These are phyloP conservation scores for Neurospora sp. DNA, from an alignment of 495 filamentous ascomycete species.

Conservation along the genomic window DNA sequence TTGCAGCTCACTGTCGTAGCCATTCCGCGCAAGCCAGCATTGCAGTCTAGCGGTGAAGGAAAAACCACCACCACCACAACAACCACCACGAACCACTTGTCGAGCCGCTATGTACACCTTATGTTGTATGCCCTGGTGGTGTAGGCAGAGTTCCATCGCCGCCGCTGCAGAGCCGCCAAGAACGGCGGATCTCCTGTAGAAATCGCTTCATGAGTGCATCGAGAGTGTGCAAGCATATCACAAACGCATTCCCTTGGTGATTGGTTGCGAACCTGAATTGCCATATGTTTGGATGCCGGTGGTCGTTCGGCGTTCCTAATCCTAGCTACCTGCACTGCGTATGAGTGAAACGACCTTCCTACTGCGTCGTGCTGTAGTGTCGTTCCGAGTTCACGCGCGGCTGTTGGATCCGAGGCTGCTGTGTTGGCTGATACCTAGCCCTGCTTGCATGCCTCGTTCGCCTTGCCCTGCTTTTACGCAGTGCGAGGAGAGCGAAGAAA, in stretches of 20 bases:
- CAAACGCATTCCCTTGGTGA: neutral
- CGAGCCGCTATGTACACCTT: no score
- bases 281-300: neutral
- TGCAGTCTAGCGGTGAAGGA: neutral
- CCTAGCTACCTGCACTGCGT: neutral
- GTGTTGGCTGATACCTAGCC: neutral
- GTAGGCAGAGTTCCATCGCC: neutral
- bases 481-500: neutral
- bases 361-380: neutral
- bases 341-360: neutral
- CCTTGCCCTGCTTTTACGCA: neutral
- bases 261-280: neutral
- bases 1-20: neutral
- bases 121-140: no score
- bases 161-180: neutral
- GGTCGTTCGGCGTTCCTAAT: neutral
- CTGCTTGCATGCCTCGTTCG: neutral
- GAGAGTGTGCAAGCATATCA: neutral
- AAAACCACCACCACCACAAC: no score
- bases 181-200: neutral
- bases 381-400: neutral
- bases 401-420: neutral
- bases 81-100: no score
- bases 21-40: neutral
- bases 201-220: neutral